Conservation (phyloP, 805 yeast species). For the Candida berthetii region DNA sequence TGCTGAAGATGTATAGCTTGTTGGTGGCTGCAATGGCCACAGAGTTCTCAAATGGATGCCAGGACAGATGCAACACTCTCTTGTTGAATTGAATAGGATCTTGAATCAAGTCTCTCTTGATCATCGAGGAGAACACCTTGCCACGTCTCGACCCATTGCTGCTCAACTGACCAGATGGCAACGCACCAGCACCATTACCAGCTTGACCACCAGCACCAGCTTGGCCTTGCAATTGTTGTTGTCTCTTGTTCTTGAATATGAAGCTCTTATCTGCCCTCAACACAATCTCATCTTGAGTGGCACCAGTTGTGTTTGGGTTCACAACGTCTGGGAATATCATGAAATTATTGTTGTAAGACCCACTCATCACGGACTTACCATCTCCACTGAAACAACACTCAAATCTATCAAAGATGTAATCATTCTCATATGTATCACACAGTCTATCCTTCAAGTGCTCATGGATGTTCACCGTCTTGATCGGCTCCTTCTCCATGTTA, state of each 20-base stretch:
- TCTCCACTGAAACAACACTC: constrained; percentile 96
- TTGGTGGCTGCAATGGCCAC: constrained; percentile 99
- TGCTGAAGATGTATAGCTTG: constrained; percentile 80
- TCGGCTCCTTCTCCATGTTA: constrained; percentile 92
- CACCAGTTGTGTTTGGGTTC: constrained; percentile 18
- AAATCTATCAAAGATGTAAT: constrained; percentile 96
- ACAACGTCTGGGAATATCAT: constrained; percentile 91
- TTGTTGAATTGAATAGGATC: constrained; percentile 91
- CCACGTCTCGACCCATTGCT: constrained; percentile 14
- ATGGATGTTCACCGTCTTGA: constrained; percentile 91
- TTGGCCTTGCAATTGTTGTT: not conserved
- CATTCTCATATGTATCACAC: constrained; percentile 97
- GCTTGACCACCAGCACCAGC: not conserved
- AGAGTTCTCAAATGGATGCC: constrained; percentile 97
- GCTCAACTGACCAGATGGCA: constrained; percentile 9
- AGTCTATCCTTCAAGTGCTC: constrained; percentile 89
- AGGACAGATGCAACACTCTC: constrained; percentile 88
- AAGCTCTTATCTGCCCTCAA: constrained; percentile 93
- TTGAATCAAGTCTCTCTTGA: constrained; percentile 35
- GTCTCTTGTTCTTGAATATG: constrained; percentile 60
- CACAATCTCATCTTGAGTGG: constrained; percentile 49
- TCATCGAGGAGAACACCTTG: constrained; percentile 29
- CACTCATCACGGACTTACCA: constrained; percentile 88
- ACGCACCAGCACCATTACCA: no score
- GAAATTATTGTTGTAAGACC: constrained; percentile 94